phyloP scores from a whole-genome alignment of 805 yeast species.

The Saccharomycopsis synnaedendra region DNA sequence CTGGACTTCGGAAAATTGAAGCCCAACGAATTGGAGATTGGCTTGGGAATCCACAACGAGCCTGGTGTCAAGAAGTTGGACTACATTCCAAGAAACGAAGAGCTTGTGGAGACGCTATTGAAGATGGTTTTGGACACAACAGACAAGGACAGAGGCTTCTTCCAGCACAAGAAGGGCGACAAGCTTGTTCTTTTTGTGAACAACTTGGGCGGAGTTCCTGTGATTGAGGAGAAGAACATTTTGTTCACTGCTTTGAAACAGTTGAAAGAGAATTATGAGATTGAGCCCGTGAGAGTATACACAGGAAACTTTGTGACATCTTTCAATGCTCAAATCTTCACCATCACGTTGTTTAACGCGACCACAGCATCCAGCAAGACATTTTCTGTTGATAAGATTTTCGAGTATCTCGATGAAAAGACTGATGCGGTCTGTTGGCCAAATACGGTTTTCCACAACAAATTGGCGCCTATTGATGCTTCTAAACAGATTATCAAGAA shows the following conservation, averaged over 20 bases:
- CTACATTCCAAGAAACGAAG: conserved; percentile 58
- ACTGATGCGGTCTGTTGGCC: conserved; percentile 79
- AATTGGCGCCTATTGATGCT: neutral
- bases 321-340: conserved; percentile 84
- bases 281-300: conserved; percentile 54
- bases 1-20: conserved; percentile 29
- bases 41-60: conserved; percentile 93
- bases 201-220: conserved; percentile 84
- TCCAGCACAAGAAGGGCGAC: conserved; percentile 50
- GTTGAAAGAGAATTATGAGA: conserved; percentile 39
- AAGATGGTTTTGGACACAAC: conserved; percentile 46
- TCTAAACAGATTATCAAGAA: neutral
- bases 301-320: conserved; percentile 83
- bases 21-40: conserved; percentile 68
- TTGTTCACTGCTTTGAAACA: conserved; percentile 44
- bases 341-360: conserved; percentile 69
- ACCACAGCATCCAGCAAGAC: conserved; percentile 34
- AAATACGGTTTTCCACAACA: conserved; percentile 1
- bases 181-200: conserved; percentile 64
- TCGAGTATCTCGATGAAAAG: conserved; percentile 54
- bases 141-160: conserved; percentile 75
- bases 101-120: conserved; percentile 45
- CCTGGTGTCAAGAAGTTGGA: conserved; percentile 57
- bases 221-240: conserved; percentile 64
- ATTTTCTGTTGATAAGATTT: conserved; percentile 20